phyloP scores from a whole-genome alignment of 345 rosid genomes.

The Linum lewisii region DNA sequence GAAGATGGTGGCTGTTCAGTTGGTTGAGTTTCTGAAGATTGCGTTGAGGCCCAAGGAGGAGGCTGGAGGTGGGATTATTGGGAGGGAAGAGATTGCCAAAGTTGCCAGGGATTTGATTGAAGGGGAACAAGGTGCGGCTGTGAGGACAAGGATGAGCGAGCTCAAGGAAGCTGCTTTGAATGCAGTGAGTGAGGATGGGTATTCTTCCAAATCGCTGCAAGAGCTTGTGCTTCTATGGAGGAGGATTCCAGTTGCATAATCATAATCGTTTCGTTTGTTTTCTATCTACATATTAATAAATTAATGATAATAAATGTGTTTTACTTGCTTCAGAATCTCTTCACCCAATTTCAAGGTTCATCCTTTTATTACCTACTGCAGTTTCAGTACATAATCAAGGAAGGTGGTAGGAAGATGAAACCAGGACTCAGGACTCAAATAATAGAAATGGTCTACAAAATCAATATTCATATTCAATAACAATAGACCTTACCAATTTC shows the following conservation, averaged over 20 bases:
- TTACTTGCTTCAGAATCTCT: too few species aligned
- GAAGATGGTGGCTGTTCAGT: neutral
- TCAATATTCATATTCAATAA: too few species aligned
- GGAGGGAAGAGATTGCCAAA: conserved; percentile 1
- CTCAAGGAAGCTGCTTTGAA: neutral
- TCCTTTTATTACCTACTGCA: too few species aligned
- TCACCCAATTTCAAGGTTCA: too few species aligned
- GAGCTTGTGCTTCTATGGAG: neutral
- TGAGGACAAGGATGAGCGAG: neutral
- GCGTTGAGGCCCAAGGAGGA: neutral
- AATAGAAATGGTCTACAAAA: too few species aligned
- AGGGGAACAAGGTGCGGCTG: neutral
- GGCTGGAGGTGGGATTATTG: neutral
- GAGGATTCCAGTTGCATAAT: neutral
- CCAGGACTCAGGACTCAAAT: too few species aligned
- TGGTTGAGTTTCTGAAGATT: neutral
- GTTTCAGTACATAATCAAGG: too few species aligned
- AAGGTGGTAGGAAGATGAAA: too few species aligned
- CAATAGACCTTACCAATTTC: too few species aligned
- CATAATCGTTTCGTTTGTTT: too few species aligned
- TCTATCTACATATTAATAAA: too few species aligned
- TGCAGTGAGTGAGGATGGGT: neutral
- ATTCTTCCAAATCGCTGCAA: neutral
- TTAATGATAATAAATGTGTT: too few species aligned
- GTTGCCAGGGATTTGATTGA: conserved; percentile 1